A percentile compares a stretch with the other conserved stretches of the same genome.
Evolutionary conservation across 2,329 filamentous ascomycete species (phyloP).

Genomic region (Reticulascus tulasneorum): DNA sequence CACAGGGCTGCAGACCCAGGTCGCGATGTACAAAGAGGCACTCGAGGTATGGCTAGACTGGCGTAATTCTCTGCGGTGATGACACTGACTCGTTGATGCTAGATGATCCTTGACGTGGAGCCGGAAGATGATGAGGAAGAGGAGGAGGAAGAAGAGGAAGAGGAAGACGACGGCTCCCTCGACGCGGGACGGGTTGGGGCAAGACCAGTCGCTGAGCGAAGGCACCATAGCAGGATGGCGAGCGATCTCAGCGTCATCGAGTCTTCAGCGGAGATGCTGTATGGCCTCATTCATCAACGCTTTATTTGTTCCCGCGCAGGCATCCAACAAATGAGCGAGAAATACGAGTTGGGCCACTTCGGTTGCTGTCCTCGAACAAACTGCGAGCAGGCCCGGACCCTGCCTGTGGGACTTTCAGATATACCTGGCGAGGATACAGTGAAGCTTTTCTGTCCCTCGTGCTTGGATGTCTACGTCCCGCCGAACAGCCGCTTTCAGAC

Average conservation of each 20-base stretch:
- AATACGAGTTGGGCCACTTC: constrained; percentile 96
- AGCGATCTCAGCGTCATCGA: constrained; percentile 95
- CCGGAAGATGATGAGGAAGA: constrained; percentile 91
- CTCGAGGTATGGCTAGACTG: constrained; percentile 60
- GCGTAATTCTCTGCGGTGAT: neutral
- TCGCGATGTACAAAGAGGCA: constrained; percentile 98
- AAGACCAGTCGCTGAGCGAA: constrained; percentile 61
- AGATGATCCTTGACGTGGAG: constrained; percentile 98
- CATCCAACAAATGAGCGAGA: constrained; percentile 99
- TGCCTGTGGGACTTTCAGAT: constrained; percentile 91
- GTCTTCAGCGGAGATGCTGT: constrained; percentile 95
- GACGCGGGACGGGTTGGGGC: constrained; percentile 52
- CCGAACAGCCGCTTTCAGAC: constrained; percentile 97
- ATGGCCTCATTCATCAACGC: constrained; percentile 95
- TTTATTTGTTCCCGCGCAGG: constrained; percentile 96
- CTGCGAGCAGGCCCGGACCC: constrained; percentile 83
- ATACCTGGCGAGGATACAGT: constrained; percentile 96
- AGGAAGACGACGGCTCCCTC: constrained; percentile 68
- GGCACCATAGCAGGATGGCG: constrained; percentile 78
- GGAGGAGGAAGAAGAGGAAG: constrained; percentile 73
- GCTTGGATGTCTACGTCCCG: constrained; percentile 93
- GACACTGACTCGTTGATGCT: constrained; percentile 15
- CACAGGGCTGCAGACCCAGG: constrained; percentile 89
- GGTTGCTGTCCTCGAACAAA: constrained; percentile 91
- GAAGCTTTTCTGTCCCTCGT: constrained; percentile 96